These are phyloP conservation scores for Talaromyces thailandensis DNA, from an alignment of 495 filamentous ascomycete genomes.

Conservation along the genomic window DNA sequence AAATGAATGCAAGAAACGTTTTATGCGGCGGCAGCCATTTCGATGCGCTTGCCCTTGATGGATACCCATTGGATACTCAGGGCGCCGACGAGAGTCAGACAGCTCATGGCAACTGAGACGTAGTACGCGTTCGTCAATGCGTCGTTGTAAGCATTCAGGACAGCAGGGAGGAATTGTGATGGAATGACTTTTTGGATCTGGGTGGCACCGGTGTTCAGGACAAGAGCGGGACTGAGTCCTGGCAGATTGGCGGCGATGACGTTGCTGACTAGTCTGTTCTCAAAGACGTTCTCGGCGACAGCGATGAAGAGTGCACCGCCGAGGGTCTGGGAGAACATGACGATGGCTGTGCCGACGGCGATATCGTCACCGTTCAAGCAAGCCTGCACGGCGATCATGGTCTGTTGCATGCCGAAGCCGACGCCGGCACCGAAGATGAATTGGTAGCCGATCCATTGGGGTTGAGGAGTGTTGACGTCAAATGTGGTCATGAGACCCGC, in stretches of 20 bases:
- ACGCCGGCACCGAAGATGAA: conserved; percentile 60
- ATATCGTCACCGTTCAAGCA: conserved; percentile 53
- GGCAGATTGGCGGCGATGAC: conserved; percentile 41
- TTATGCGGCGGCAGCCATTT: conserved; percentile 43
- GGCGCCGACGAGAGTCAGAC: conserved; percentile 51
- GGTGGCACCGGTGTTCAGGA: conserved; percentile 60
- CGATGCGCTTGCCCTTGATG: conserved; percentile 78
- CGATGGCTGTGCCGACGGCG: conserved; percentile 54
- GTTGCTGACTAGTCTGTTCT: conserved; percentile 55
- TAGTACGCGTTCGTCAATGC: conserved; percentile 61
- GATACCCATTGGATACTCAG: conserved; percentile 65
- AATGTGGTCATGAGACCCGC: conserved; percentile 63
- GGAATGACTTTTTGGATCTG: conserved; percentile 44
- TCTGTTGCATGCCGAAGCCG: conserved; percentile 59
- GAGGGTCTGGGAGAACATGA: conserved; percentile 65
- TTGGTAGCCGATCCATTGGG: conserved; percentile 73
- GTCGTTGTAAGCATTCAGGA: conserved; percentile 62
- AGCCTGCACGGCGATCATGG: conserved; percentile 60
- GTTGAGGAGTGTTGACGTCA: conserved; percentile 37
- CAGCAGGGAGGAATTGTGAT: conserved; percentile 34
- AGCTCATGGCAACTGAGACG: conserved; percentile 55
- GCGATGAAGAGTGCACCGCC: conserved; percentile 67
- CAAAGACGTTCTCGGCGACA: conserved; percentile 71
- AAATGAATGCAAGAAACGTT: background rate
- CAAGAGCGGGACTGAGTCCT: conserved; percentile 31